Evolutionary conservation across 2,329 filamentous ascomycete species (phyloP).

Genomic region (Aspergillus tamarii): DNA sequence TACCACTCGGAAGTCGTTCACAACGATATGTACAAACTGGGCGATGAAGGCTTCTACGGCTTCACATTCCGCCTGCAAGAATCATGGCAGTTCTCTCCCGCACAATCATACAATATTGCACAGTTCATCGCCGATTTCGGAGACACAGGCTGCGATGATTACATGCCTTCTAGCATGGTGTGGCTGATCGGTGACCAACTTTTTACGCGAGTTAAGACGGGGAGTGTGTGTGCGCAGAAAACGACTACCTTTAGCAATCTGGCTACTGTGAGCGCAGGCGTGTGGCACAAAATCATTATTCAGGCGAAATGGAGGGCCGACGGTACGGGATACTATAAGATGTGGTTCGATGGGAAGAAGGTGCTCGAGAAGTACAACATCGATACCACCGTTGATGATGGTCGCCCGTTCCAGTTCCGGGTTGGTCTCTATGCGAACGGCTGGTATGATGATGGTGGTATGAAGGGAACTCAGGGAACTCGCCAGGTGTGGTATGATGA

Average conservation of each 20-base stretch:
- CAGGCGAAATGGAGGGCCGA: neutral
- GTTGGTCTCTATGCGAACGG: conserved; percentile 56
- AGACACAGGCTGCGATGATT: neutral
- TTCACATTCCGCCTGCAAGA: neutral
- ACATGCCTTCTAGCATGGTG: neutral
- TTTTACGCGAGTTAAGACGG: neutral
- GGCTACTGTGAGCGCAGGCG: neutral
- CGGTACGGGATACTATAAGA: neutral
- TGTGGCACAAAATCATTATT: neutral
- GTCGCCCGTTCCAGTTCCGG: neutral
- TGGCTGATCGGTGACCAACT: neutral
- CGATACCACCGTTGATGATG: neutral
- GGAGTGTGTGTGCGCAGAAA: neutral
- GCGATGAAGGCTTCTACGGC: neutral
- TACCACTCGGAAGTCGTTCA: neutral
- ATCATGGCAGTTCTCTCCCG: neutral
- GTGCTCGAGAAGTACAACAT: neutral
- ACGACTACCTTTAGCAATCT: neutral
- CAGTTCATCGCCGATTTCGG: neutral
- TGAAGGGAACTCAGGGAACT: conserved; percentile 46
- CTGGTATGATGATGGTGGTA: conserved; percentile 50
- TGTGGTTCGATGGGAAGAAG: neutral
- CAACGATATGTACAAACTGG: neutral
- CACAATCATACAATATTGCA: neutral
- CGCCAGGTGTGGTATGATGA: conserved; percentile 57